Conservation (phyloP, 441 rosid genomes). For the Brassica balearica region DNA sequence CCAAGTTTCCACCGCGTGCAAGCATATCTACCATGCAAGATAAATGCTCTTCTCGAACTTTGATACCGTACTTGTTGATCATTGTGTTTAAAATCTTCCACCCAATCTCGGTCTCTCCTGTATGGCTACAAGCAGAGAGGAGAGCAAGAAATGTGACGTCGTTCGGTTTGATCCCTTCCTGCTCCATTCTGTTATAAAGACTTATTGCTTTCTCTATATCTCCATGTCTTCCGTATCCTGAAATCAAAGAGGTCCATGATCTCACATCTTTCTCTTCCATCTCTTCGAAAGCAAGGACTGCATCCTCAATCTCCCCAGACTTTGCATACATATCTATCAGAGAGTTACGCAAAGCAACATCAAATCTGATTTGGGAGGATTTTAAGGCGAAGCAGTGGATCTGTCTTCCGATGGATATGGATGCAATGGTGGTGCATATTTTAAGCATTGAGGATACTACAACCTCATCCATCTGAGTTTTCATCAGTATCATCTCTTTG, state of each 20-base stretch:
- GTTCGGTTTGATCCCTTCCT: conserved; percentile 67
- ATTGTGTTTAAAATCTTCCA: conserved; percentile 63
- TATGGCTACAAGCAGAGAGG: conserved; percentile 80
- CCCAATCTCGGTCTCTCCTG: conserved; percentile 64
- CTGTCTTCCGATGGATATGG: conserved; percentile 62
- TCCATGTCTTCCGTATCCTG: conserved; percentile 81
- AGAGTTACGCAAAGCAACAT: conserved; percentile 68
- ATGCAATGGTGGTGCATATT: conserved; percentile 60
- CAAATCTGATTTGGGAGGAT: conserved; percentile 49
- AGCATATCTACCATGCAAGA: conserved; percentile 75
- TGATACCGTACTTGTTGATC: conserved; percentile 57
- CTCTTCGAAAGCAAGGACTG: conserved; percentile 61
- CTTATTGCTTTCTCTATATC: conserved; percentile 61
- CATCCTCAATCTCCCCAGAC: conserved; percentile 75
- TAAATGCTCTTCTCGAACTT: conserved; percentile 65
- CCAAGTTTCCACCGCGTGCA: conserved; percentile 70
- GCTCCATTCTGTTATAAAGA: conserved; percentile 69
- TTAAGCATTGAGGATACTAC: conserved; percentile 63
- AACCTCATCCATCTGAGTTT: conserved; percentile 59
- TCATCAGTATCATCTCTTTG: conserved; percentile 54
- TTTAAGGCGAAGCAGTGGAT: conserved; percentile 65
- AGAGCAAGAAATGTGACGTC: conserved; percentile 74
- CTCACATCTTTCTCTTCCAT: conserved; percentile 74
- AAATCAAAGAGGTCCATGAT: conserved; percentile 84
- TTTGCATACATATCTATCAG: conserved; percentile 84